Evolutionary conservation across 805 yeast genomes (phyloP), one percentile per base, ranked within the genome.

Genomic region (Hanseniaspora lachancei): DNA sequence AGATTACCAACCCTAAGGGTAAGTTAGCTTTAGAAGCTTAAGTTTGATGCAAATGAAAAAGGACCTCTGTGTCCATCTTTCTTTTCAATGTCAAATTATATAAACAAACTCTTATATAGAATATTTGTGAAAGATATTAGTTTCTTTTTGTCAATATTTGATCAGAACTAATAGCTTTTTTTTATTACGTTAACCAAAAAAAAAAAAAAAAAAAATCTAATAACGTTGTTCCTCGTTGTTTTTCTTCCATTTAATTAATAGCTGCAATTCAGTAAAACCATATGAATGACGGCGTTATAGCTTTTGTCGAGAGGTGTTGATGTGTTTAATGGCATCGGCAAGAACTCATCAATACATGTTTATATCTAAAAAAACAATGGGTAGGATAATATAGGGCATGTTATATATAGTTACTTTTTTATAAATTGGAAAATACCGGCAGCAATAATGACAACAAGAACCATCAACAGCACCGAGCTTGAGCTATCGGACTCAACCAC

Each of bases 1-100:
- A 89, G 84, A 96, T 93, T 72, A 93, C 98, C 83, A 93, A 93
- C 81, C 95, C 97, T 74, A 82, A 87, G 81, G 99, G 96, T 76
- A 91, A 96, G 80, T 88, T 89, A 75, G 80, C 95, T 74, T 84
- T 89, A 75, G 95, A 88, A 82, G 97, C 97, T 79, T 89, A 86
- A 82, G 61, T 53, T 29, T 41, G 38, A 27, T 21, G 12, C n/a
- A 18, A 20, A 53, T 39, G 27, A 27, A 21, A 44, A 27, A n/a
- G 13, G 23, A 15, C 6, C 47, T 27, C 29, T 16, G 6, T 16
- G 27, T n/a, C 27, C 18, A 9, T 24, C 12, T 34, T 46, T 46
- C 21, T 10, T 23, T 41, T 46, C 32, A 16, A 13, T 10, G 12
- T 41, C 44, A 41, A 41, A 41, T 41, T 41, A 41, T 18, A 40